Evolutionary conservation across 805 yeast genomes (phyloP), one percentile per base, ranked within the genome.

Genomic region (Candida stauntonica): DNA sequence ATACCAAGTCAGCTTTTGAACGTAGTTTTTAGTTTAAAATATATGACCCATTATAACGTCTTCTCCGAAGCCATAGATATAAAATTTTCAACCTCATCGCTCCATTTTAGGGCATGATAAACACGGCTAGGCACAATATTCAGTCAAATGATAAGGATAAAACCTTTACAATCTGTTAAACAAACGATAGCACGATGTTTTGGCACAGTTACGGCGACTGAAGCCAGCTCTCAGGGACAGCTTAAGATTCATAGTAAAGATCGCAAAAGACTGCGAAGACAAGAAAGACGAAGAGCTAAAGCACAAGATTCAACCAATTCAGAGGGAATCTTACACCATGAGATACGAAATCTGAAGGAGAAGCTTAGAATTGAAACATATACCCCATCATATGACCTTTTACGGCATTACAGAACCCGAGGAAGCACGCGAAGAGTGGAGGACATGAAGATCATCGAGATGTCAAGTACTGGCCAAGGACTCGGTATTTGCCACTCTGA

Each of bases 391-490:
- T 9, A 35, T 8, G 45, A 41, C 3, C 21, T 36, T 17, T 37
- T 42, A 17, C n/a, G 15, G 3, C 26, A 34, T 12, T 42, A 45
- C 18, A 34, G 40, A 26, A 21, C 33, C 7, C 31, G 40, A 5
- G 38, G 38, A 5, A 16, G 28, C 26, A 31, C 33, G 5, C n/a
- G 42, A 12, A 29, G 9, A 5, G 18, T 41, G 3, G 30, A 28
- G 3, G 26, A 38, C n/a, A 16, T 44, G 31, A 60, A 72, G 45
- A 70, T 91, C 34, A 48, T 72, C 23, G 68, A 41, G 20, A 35
- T 46, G 21, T 36, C 40, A 11, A 80, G 95, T 5, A 84, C 77
- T 41, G 97, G 98, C 28, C 89, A 86, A 41, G 96, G 97, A 1
- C 51, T 91, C 19, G 94, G 83, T 0, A 39, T 86, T 3, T 69